Conservation (phyloP, 148 eudicot genomes). For the Camellia lanceoleosa region DNA sequence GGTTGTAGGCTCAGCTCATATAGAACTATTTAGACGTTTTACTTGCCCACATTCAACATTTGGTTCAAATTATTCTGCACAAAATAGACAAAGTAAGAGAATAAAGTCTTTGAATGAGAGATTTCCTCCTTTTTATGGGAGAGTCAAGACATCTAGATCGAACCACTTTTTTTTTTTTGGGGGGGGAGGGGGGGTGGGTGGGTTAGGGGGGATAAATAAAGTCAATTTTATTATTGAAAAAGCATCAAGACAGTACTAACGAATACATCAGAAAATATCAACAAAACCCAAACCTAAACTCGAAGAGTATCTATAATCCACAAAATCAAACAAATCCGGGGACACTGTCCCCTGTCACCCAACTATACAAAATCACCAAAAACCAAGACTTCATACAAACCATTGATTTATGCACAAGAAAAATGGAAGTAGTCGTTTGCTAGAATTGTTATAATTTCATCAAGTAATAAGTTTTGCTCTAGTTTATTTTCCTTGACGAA, state of each 20-base stretch:
- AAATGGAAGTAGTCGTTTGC: not conserved
- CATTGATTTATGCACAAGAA: not conserved
- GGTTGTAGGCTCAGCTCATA: not conserved
- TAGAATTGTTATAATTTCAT: not conserved
- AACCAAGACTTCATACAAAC: too few relatives aligned
- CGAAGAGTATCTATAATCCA: too few relatives aligned
- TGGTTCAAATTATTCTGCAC: not conserved
- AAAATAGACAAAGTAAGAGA: not conserved
- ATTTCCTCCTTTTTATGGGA: too few relatives aligned
- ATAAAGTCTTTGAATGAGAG: not conserved
- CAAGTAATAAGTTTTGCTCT: not conserved
- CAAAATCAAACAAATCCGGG: too few relatives aligned
- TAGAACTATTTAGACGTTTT: not conserved
- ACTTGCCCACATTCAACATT: not conserved
- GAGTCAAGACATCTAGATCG: too few relatives aligned
- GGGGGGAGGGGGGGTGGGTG: not conserved
- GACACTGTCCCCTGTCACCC: too few relatives aligned
- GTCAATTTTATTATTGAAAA: too few relatives aligned
- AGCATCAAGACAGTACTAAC: too few relatives aligned
- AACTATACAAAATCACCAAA: too few relatives aligned
- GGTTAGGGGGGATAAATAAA: too few relatives aligned
- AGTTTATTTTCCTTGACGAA: not conserved
- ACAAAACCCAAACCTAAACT: too few relatives aligned
- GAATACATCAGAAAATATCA: too few relatives aligned
- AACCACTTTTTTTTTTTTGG: not conserved